These are phyloP conservation scores for Davidsoniella neocaledoniae DNA, from an alignment of 2,329 filamentous ascomycete genomes.

Conservation along the genomic window DNA sequence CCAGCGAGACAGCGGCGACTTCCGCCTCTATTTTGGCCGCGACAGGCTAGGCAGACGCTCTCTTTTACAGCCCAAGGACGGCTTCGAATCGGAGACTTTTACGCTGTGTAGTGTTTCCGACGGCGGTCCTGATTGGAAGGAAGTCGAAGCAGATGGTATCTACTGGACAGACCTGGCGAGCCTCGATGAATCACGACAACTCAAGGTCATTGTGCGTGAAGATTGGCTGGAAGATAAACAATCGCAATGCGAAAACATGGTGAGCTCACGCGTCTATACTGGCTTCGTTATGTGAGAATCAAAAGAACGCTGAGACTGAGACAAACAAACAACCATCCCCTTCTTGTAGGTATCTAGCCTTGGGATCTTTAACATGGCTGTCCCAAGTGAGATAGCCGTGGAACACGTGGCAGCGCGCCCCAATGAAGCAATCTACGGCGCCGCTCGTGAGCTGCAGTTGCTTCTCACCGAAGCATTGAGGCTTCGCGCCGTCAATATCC, in stretches of 20 bases:
- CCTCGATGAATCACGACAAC: neutral
- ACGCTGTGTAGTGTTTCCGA: constrained; percentile 57
- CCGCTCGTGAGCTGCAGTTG: neutral
- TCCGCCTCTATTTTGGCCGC: constrained; percentile 57
- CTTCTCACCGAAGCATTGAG: constrained; percentile 29
- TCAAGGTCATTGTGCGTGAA: neutral
- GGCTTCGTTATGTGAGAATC: neutral
- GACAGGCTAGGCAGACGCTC: constrained; percentile 81
- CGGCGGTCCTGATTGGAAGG: constrained; percentile 41
- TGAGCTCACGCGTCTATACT: constrained; percentile 3
- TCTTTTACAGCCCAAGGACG: constrained; percentile 40
- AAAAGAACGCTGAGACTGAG: neutral
- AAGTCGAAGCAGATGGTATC: constrained; percentile 73
- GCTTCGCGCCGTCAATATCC: constrained; percentile 48
- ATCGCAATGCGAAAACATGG: neutral
- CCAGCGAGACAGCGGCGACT: constrained; percentile 27
- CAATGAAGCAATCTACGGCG: constrained; percentile 10
- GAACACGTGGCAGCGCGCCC: neutral
- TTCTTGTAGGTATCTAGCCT: constrained; percentile 35
- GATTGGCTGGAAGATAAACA: constrained; percentile 9
- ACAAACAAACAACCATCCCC: neutral
- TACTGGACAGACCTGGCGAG: constrained; percentile 45
- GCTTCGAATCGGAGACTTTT: constrained; percentile 23
- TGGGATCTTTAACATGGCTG: constrained; percentile 32
- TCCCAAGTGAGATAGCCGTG: constrained; percentile 18